Evolutionary conservation across 768 basidiomycete genomes (phyloP).

Genomic region (Hemileccinum rubropunctum): DNA sequence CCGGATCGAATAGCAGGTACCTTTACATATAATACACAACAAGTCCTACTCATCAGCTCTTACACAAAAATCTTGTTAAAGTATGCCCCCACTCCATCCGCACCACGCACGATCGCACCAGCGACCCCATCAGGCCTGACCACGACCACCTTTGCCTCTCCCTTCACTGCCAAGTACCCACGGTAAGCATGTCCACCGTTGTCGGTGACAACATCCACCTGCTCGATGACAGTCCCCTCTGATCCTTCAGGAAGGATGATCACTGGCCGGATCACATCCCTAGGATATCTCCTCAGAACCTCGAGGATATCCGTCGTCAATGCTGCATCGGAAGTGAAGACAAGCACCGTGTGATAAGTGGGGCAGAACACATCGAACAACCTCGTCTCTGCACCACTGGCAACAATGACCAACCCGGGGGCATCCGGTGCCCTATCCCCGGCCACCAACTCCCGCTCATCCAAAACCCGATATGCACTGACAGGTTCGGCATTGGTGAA

Average conservation of each 20-base stretch:
- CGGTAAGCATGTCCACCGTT: not conserved
- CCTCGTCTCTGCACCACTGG: not conserved
- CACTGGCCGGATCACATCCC: constrained; percentile 2
- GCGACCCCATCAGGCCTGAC: constrained; percentile 45
- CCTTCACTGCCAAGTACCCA: constrained; percentile 33
- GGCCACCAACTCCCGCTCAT: constrained; percentile 1
- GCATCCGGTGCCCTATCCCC: constrained; percentile 16
- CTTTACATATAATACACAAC: no score
- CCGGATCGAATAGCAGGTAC: no score
- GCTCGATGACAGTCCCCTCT: not conserved
- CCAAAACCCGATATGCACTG: constrained; percentile 3
- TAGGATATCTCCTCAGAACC: constrained; percentile 2
- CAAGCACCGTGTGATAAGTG: constrained; percentile 19
- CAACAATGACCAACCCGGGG: not conserved
- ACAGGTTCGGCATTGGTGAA: not conserved
- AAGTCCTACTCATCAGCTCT: not conserved
- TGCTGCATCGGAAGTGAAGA: constrained; percentile 17
- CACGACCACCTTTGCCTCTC: constrained; percentile 33
- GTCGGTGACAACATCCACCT: constrained; percentile 38
- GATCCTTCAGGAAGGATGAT: constrained; percentile 14
- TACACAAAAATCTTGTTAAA: constrained; percentile 15
- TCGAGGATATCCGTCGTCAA: constrained; percentile 5
- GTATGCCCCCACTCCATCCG: constrained; percentile 15
- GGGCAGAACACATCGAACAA: not conserved
- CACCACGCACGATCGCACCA: constrained; percentile 30